Base-by-base conservation (phyloP, 2,329 filamentous ascomycete species). In the Chrysosporium keratinophilum region DNA sequence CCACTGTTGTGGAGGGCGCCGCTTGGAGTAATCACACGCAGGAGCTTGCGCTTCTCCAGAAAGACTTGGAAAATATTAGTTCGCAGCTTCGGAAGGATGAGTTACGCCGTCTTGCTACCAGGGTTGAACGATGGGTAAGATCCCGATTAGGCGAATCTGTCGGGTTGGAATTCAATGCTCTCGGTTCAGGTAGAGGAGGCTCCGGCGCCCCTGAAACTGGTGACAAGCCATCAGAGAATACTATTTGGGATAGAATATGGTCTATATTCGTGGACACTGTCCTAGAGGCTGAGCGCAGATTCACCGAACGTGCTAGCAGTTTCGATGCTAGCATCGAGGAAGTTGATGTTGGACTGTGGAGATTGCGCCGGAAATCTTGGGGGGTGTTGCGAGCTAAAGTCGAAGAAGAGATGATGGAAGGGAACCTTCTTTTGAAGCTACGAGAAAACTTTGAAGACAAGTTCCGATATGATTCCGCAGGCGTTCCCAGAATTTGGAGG, bases 381-480 rank as follows among this genome's bases (percentile, higher is more conserved):
- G 84, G 84, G 40, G 90, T 91, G 12, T 76, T 98, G 57, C 81
- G 88, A 44, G 84, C 88, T 56, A 93, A 88, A 75, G 86, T 98
- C 58, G 91, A 97, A 35, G 93, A 98, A 66, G 93, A 98, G 71
- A 88, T 96, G 66, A 95, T 95, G 83, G 93, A 97, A 72, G 91
- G 91, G 63, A 98, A 97, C 66, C 83, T 98, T 52, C 75, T 97
- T 34, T 77, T 97, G 61, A 98, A 98, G 75, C 80, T 98, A 50
- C 83, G 93, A 35, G 93, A 98, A 70, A 97, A 96, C 74, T 98
- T 98, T 61, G 93, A 98, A 71, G 93, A 98, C 74, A 96, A 95
- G 71, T 98, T 98, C 79, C 85, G 93, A 59, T 98, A 98, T 64
- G 93, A 98, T 64, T 90, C 96, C 56, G 83, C 83, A 5, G 93